These are phyloP conservation scores for Boletus sp. DNA, from an alignment of 1,284 basidiomycete species.

Conservation along the genomic window DNA sequence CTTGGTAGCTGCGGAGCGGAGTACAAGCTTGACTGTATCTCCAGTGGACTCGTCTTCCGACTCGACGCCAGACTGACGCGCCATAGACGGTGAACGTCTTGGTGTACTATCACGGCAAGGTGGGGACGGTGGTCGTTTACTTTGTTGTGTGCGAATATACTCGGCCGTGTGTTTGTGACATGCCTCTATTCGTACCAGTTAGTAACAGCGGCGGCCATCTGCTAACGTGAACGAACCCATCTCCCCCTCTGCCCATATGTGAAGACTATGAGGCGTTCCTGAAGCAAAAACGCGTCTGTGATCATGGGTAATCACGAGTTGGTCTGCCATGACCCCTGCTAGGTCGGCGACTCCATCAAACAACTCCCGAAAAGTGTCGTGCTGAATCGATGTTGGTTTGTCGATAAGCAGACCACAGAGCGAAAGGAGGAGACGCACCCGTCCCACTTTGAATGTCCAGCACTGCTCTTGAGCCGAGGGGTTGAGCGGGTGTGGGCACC, in stretches of 20 bases:
- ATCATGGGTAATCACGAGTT: constrained; percentile 55
- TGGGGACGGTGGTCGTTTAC: constrained; percentile 28
- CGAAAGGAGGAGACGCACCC: constrained; percentile 40
- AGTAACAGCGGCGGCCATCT: constrained; percentile 5
- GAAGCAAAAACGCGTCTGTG: constrained; percentile 61
- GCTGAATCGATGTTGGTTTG: constrained; percentile 36
- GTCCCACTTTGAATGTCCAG: constrained; percentile 53
- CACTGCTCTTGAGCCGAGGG: constrained; percentile 34
- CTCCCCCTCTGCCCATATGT: constrained; percentile 61
- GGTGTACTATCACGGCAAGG: constrained; percentile 12
- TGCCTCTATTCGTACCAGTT: constrained; percentile 45
- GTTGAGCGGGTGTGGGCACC: constrained; percentile 60
- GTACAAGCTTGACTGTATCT: constrained; percentile 56
- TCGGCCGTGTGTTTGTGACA: constrained; percentile 59
- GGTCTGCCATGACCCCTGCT: constrained; percentile 43
- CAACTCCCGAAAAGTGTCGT: constrained; percentile 55
- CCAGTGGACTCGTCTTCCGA: constrained; percentile 40
- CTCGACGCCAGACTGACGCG: constrained; percentile 36
- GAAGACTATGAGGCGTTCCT: constrained; percentile 59
- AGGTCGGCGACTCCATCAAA: constrained; percentile 63
- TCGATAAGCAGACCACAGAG: not conserved
- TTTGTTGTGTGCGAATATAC: constrained; percentile 48
- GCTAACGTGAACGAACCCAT: constrained; percentile 44
- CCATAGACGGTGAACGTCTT: constrained; percentile 9
- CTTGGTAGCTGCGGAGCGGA: constrained; percentile 51